Evolutionary conservation across 108 stramenopile species (phyloP).

Genomic region (Cyclotella baltica): DNA sequence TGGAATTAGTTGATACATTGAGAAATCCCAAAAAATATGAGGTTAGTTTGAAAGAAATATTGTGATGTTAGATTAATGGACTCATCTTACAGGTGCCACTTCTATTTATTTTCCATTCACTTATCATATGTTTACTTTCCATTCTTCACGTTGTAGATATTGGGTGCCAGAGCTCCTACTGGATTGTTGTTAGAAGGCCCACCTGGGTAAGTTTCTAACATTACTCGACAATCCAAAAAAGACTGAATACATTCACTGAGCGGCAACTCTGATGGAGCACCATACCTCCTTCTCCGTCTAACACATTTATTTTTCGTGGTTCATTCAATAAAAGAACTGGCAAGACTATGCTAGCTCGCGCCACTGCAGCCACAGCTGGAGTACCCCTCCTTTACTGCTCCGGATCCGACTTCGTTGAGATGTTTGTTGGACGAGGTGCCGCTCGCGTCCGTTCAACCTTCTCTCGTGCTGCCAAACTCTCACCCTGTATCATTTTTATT

Average conservation of each 20-base stretch:
- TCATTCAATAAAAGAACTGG: conserved; percentile 41
- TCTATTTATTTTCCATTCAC: background rate
- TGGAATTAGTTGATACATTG: conserved; percentile 89
- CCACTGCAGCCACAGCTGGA: conserved; percentile 86
- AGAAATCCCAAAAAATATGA: conserved; percentile 86
- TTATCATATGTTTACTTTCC: too few relatives aligned
- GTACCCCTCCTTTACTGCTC: conserved; percentile 88
- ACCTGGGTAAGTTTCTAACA: conserved; percentile 43
- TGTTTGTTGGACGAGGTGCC: conserved; percentile 94
- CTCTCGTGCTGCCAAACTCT: conserved; percentile 58
- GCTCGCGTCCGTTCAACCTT: conserved; percentile 93
- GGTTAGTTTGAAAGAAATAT: background rate
- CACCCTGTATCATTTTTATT: conserved; percentile 88
- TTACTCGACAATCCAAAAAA: too few relatives aligned
- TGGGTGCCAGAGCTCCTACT: conserved; percentile 87
- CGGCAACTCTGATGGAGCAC: too few relatives aligned
- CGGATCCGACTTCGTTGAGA: conserved; percentile 86
- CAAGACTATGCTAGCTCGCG: conserved; percentile 85
- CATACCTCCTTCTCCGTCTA: conserved; percentile 2
- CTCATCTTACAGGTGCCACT: background rate
- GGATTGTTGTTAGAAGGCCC: conserved; percentile 85
- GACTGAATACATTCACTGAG: too few relatives aligned
- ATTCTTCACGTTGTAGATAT: too few relatives aligned
- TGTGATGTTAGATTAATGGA: background rate
- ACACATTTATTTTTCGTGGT: background rate